Conservation (phyloP, 352 stramenopile genomes). For the Phytophthora cryptogea region DNA sequence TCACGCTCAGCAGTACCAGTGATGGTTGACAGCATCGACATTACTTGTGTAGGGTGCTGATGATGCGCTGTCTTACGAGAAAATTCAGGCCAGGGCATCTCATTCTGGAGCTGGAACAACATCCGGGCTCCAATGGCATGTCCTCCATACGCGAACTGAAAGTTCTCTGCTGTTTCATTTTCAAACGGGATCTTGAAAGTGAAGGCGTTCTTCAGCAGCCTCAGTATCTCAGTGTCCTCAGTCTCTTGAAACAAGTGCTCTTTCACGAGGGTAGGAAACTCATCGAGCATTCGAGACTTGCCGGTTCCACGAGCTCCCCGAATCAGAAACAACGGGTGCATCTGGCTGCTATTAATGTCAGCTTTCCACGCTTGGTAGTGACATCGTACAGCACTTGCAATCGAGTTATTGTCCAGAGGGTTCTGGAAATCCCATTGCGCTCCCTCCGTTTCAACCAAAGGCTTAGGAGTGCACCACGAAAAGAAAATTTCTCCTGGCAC, state of each 20-base stretch:
- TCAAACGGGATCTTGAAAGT: constrained; percentile 33
- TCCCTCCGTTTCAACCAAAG: constrained; percentile 18
- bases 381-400: constrained; percentile 33
- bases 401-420: constrained; percentile 5
- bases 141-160: not conserved
- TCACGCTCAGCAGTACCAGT: too few species aligned
- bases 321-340: constrained; percentile 32
- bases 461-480: constrained; percentile 3
- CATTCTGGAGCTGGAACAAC: constrained; percentile 9
- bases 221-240: constrained; percentile 18
- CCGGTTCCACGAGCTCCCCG: constrained; percentile 19
- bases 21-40: too few species aligned
- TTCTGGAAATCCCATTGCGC: constrained; percentile 23
- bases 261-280: constrained; percentile 24
- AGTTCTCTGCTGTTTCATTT: constrained; percentile 6
- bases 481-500: not conserved
- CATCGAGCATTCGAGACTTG: constrained; percentile 29
- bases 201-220: constrained; percentile 6
- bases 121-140: constrained; percentile 5
- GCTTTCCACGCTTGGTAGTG: constrained; percentile 12
- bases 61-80: too few species aligned
- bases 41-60: too few species aligned
- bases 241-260: constrained; percentile 9
- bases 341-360: constrained; percentile 5
- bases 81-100: too few species aligned